Conservation (phyloP, 2,329 filamentous ascomycete species). For the Periconia sp. region DNA sequence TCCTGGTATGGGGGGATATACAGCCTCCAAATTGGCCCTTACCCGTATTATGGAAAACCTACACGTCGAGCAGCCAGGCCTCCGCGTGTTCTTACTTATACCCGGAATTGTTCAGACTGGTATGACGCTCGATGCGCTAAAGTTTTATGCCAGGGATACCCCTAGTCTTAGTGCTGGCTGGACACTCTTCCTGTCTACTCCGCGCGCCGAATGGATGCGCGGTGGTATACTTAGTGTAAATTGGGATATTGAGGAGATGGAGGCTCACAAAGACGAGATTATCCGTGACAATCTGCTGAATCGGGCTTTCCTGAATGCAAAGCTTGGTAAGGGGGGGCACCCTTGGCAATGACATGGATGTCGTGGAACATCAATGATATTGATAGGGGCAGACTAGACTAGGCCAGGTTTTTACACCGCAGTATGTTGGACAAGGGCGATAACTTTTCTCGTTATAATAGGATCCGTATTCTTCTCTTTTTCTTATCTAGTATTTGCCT, state of each 20-base stretch:
- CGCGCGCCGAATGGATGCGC: constrained; percentile 19
- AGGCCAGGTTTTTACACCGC: no score
- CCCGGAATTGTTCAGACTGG: constrained; percentile 22
- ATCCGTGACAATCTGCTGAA: constrained; percentile 29
- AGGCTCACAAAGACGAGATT: constrained; percentile 31
- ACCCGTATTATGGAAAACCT: constrained; percentile 23
- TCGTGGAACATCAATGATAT: no score
- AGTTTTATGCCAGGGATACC: constrained; percentile 21
- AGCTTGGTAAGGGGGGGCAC: constrained; percentile 19
- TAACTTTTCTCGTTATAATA: no score
- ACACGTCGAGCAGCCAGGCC: constrained; percentile 19
- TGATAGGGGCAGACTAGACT: no score
- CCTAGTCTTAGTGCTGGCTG: constrained; percentile 9
- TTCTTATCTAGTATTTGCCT: no score
- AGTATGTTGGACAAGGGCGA: no score
- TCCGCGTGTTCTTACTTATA: constrained; percentile 24
- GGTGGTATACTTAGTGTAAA: constrained; percentile 22
- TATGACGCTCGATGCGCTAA: constrained; percentile 13
- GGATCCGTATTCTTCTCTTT: no score
- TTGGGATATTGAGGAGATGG: constrained; percentile 36
- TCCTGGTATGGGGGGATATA: constrained; percentile 22
- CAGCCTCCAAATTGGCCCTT: constrained; percentile 22
- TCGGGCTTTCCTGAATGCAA: constrained; percentile 19
- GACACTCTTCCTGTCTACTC: constrained; percentile 18
- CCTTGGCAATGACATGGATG: constrained; percentile 18